phyloP scores from a whole-genome alignment of 2,329 filamentous ascomycete genomes.

The Pseudocercospora ulei region DNA sequence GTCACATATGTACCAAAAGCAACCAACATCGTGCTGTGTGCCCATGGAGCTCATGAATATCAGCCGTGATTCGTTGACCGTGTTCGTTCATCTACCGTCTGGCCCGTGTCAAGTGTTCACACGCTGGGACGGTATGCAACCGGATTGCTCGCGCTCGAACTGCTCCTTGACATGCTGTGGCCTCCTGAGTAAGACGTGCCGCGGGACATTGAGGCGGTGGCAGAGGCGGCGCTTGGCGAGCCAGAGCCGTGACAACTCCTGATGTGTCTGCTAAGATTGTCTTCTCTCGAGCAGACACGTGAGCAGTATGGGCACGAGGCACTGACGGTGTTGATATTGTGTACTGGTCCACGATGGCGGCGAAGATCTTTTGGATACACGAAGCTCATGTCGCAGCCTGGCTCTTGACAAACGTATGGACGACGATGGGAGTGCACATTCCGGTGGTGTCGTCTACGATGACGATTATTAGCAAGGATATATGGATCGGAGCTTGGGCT shows the following conservation, averaged over 20 bases:
- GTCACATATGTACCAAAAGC: too few species aligned
- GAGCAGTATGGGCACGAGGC: not conserved
- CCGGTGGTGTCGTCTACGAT: not conserved
- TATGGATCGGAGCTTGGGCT: too few species aligned
- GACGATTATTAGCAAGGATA: not conserved
- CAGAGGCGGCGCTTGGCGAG: conserved; percentile 2
- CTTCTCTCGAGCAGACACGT: not conserved
- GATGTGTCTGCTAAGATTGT: conserved; percentile 1
- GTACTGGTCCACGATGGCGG: not conserved
- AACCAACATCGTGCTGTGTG: too few species aligned
- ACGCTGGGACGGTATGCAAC: not conserved
- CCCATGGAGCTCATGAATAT: too few species aligned
- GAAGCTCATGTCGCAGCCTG: not conserved
- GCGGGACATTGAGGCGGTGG: conserved; percentile 4
- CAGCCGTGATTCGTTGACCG: too few species aligned
- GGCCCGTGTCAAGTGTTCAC: too few species aligned
- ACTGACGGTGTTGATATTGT: not conserved
- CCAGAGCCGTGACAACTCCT: not conserved
- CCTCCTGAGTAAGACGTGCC: conserved; percentile 5
- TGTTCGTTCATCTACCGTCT: too few species aligned
- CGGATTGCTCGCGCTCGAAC: not conserved
- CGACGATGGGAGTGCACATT: not conserved
- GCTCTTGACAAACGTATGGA: not conserved
- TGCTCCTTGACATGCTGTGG: conserved; percentile 5
- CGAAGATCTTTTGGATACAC: not conserved